These are phyloP conservation scores for Fusarium penzigii DNA, from an alignment of 2,329 filamentous ascomycete species.

Conservation along the genomic window DNA sequence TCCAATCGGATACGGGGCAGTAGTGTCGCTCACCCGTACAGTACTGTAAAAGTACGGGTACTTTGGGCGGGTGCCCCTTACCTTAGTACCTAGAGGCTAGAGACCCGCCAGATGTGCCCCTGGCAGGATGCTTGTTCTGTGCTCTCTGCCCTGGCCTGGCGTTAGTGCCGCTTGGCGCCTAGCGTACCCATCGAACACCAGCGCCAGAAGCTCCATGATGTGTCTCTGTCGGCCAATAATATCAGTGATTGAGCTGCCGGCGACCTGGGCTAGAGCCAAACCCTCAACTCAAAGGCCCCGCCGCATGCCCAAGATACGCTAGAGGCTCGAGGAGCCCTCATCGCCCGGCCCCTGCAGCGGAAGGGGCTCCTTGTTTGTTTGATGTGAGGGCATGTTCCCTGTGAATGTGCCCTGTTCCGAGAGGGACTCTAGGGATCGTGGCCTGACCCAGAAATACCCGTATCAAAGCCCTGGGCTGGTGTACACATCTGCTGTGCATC, in stretches of 20 bases:
- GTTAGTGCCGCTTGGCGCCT: conserved; percentile 5
- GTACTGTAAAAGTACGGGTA: no score
- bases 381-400: not conserved
- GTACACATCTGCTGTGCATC: no score
- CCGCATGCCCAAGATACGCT: conserved; percentile 6
- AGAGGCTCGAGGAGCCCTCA: conserved; percentile 14
- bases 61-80: not conserved
- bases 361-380: conserved; percentile 8
- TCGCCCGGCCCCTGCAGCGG: conserved; percentile 19
- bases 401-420: conserved; percentile 2
- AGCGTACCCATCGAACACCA: conserved; percentile 1
- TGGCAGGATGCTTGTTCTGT: conserved; percentile 7
- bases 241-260: conserved; percentile 9
- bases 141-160: not conserved
- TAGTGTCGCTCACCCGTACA: no score
- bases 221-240: conserved; percentile 8
- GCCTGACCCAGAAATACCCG: not conserved
- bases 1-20: conserved; percentile 15
- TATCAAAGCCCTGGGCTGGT: no score
- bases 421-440: conserved; percentile 4
- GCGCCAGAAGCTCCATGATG: conserved; percentile 9
- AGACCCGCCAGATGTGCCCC: conserved; percentile 7
- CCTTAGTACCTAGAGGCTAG: no score
- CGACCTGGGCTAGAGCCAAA: no score
- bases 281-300: no score